Conservation (phyloP, 352 stramenopile species). For the Phytophthora cactorum region DNA sequence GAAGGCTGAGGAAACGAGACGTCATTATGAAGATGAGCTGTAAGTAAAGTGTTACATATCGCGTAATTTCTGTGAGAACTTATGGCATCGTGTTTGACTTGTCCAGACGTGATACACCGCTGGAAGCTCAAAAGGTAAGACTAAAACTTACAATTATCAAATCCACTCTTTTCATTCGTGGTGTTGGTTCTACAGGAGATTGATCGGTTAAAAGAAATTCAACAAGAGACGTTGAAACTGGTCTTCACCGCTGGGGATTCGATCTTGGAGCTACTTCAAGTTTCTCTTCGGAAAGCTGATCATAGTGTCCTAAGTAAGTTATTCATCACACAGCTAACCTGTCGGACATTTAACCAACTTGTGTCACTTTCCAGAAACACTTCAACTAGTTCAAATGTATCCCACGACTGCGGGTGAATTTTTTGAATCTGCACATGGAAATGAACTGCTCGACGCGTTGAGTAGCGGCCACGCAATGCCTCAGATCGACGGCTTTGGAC, state of each 20-base stretch:
- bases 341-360: conserved; percentile 4
- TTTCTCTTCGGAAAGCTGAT: conserved; percentile 62
- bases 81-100: conserved; percentile 2
- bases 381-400: conserved; percentile 73
- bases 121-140: conserved; percentile 47
- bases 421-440: conserved; percentile 62
- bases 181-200: conserved; percentile 48
- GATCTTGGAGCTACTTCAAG: conserved; percentile 65
- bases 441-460: conserved; percentile 61
- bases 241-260: conserved; percentile 66
- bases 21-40: conserved; percentile 64
- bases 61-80: not conserved
- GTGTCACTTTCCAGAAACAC: conserved; percentile 41
- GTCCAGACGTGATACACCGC: conserved; percentile 47
- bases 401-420: conserved; percentile 58
- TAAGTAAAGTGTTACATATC: conserved; percentile 25
- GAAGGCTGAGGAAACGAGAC: conserved; percentile 57
- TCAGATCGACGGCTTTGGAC: conserved; percentile 46
- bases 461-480: conserved; percentile 61
- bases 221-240: conserved; percentile 60
- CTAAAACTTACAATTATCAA: not conserved
- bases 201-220: conserved; percentile 59
- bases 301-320: conserved; percentile 58
- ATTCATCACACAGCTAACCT: not conserved
- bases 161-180: not conserved